Conservation (phyloP, 2,329 filamentous ascomycete genomes). For the Emydomyces testavorans region DNA sequence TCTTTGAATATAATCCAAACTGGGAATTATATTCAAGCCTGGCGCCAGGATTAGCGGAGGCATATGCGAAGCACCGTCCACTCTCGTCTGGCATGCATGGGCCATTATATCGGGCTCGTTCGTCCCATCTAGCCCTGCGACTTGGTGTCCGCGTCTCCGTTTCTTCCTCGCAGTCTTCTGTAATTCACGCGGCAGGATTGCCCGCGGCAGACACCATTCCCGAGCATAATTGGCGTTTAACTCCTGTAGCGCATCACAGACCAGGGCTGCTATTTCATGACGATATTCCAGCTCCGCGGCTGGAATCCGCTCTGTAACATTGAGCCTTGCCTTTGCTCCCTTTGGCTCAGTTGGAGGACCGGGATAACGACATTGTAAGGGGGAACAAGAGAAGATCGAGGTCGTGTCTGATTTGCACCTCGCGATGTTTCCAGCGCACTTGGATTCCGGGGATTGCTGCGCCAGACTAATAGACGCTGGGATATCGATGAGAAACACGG, state of each 20-base stretch:
- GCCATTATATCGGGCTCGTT: not conserved
- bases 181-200: not conserved
- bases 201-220: constrained; percentile 29
- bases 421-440: constrained; percentile 17
- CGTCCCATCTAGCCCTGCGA: not conserved
- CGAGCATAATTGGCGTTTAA: constrained; percentile 20
- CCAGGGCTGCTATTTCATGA: constrained; percentile 18
- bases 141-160: constrained; percentile 2
- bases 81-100: not conserved
- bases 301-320: constrained; percentile 30
- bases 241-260: constrained; percentile 32
- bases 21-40: constrained; percentile 24
- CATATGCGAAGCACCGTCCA: not conserved
- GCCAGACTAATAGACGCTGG: constrained; percentile 46
- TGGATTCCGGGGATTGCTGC: constrained; percentile 30
- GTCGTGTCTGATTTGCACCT: constrained; percentile 10
- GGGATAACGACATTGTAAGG: constrained; percentile 39
- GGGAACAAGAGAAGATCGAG: constrained; percentile 33
- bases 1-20: constrained; percentile 19
- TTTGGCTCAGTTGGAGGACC: constrained; percentile 41
- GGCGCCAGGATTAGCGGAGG: constrained; percentile 29
- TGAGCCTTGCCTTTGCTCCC: constrained; percentile 33
- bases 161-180: constrained; percentile 2
- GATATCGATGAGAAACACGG: constrained; percentile 46
- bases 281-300: constrained; percentile 26